These are phyloP conservation scores for Baudoinia panamericana DNA, from an alignment of 495 filamentous ascomycete species.

Conservation along the genomic window DNA sequence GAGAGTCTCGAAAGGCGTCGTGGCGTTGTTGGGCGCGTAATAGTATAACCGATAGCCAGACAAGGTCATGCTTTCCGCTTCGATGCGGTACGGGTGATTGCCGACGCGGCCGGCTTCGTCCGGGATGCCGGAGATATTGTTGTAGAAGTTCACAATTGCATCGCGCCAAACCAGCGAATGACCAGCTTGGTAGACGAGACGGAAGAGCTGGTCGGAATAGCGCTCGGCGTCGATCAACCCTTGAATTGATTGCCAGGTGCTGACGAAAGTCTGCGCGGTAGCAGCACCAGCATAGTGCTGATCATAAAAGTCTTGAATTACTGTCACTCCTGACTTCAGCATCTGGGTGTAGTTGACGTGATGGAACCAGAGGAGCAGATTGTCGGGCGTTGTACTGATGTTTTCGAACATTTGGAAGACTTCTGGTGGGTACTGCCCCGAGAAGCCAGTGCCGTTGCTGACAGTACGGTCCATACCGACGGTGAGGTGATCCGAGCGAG, in stretches of 20 bases:
- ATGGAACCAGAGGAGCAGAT: slow-evolving; percentile 64
- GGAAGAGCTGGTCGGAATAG: slow-evolving; percentile 44
- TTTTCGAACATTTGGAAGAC: slow-evolving; percentile 45
- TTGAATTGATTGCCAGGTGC: slow-evolving; percentile 40
- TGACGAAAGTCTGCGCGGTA: slow-evolving; percentile 44
- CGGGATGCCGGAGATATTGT: slow-evolving; percentile 44
- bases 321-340: slow-evolving; percentile 51
- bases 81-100: slow-evolving; percentile 41
- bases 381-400: slow-evolving; percentile 51
- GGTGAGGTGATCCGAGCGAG: slow-evolving; percentile 42
- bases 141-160: slow-evolving; percentile 47
- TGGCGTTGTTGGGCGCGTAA: too few species aligned
- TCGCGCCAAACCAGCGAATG: slow-evolving; percentile 61
- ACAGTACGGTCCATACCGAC: slow-evolving; percentile 67
- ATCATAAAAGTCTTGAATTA: slow-evolving; percentile 68
- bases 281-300: slow-evolving; percentile 51
- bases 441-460: slow-evolving; percentile 48
- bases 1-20: slow-evolving; percentile 42
- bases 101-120: slow-evolving; percentile 43
- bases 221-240: slow-evolving; percentile 48
- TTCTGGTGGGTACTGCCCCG: slow-evolving; percentile 53
- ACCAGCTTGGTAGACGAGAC: slow-evolving; percentile 50
- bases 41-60: slow-evolving; percentile 39
- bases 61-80: slow-evolving; percentile 50
- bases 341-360: slow-evolving; percentile 55